Percentiles rank a stretch among this genome's conserved stretches.
These are phyloP conservation scores for Quercus lobata DNA, from an alignment of 331 rosid species.

Conservation along the genomic window DNA sequence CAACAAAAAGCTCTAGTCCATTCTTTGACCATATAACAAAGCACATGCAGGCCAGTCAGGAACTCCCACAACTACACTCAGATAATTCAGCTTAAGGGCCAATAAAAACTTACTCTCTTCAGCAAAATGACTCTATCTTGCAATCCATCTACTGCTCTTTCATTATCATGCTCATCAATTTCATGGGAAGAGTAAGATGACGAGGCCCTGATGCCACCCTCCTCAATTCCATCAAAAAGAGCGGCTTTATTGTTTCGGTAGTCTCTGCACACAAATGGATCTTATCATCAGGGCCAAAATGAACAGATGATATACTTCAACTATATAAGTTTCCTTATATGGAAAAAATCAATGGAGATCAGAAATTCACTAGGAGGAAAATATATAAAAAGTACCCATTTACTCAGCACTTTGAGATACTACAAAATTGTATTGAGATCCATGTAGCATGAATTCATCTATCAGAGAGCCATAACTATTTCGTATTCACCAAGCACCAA, in stretches of 20 bases:
- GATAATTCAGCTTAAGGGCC: slow-evolving; percentile 3
- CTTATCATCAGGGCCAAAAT: slow-evolving; percentile 15
- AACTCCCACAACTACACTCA: not conserved
- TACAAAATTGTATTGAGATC: not conserved
- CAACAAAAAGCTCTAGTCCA: not conserved
- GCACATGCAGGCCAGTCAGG: not conserved
- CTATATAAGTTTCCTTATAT: not conserved
- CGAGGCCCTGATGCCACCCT: slow-evolving; percentile 88
- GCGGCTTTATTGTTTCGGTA: slow-evolving; percentile 61
- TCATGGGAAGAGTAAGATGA: slow-evolving; percentile 86
- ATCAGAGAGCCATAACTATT: not conserved
- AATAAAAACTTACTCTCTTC: slow-evolving; percentile 62
- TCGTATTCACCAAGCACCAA: not conserved
- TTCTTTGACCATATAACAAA: not conserved
- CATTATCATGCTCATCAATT: slow-evolving; percentile 91
- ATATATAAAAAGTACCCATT: not conserved
- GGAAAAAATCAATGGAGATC: not conserved
- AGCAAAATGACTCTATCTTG: slow-evolving; percentile 89
- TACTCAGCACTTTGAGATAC: not conserved
- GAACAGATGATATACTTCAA: not conserved
- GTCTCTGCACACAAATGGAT: slow-evolving; percentile 41
- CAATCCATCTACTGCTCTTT: slow-evolving; percentile 76
- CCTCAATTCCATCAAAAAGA: slow-evolving; percentile 96
- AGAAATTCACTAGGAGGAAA: not conserved
- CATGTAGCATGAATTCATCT: not conserved